Evolutionary conservation across 495 filamentous ascomycete species (phyloP).

Genomic region (Viridothelium virens): DNA sequence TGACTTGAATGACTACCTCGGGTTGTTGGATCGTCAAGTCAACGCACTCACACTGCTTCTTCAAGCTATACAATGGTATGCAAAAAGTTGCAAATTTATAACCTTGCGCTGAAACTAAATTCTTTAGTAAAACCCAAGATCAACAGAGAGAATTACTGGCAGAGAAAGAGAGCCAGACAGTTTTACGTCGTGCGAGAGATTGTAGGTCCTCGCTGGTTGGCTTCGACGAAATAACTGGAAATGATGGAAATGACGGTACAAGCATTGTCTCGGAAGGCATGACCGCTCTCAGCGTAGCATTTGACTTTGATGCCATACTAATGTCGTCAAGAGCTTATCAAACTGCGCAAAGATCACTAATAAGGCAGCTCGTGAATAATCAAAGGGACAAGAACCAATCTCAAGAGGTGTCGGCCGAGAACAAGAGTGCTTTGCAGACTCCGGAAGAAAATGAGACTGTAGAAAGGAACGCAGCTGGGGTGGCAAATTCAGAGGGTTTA

Average conservation of each 20-base stretch:
- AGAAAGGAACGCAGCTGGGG: too few species aligned
- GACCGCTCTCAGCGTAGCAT: neutral
- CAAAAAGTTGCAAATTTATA: neutral
- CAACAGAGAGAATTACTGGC: neutral
- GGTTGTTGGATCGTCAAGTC: neutral
- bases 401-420: neutral
- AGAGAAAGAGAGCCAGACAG: neutral
- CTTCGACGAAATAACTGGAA: neutral
- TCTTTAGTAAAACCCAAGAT: neutral
- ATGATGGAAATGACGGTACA: neutral
- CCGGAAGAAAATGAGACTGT: too few species aligned
- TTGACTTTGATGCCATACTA: neutral
- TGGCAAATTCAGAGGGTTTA: too few species aligned
- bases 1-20: neutral
- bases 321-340: neutral
- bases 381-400: neutral
- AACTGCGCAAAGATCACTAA: neutral
- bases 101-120: neutral
- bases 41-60: neutral
- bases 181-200: neutral
- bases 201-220: neutral
- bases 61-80: neutral
- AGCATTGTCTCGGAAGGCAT: neutral
- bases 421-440: too few species aligned
- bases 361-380: neutral